Conservation (phyloP, 2,329 filamentous ascomycete species). For the Pseudogymnoascus sp. region DNA sequence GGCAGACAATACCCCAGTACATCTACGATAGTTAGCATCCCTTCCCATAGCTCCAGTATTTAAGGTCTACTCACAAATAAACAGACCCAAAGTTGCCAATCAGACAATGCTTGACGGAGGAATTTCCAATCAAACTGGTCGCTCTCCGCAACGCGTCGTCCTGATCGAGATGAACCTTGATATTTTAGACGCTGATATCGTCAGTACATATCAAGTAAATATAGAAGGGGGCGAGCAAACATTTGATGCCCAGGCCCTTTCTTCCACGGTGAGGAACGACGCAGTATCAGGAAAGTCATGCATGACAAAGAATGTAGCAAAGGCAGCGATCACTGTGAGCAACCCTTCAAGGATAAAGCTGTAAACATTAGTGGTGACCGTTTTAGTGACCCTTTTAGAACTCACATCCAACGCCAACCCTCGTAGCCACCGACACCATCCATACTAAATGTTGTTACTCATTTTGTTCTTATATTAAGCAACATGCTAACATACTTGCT, state of each 20-base stretch:
- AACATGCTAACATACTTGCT: constrained; percentile 23
- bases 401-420: constrained; percentile 54
- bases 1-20: constrained; percentile 52
- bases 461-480: not conserved
- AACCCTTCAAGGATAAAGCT: constrained; percentile 44
- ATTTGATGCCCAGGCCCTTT: constrained; percentile 24
- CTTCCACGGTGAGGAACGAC: constrained; percentile 34
- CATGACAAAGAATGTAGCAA: constrained; percentile 38
- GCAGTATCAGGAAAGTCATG: constrained; percentile 38
- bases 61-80: constrained; percentile 14
- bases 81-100: constrained; percentile 39
- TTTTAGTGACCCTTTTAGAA: not conserved
- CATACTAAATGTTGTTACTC: constrained; percentile 33
- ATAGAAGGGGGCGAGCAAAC: not conserved
- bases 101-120: constrained; percentile 35
- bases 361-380: not conserved
- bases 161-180: constrained; percentile 17
- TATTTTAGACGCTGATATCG: constrained; percentile 19
- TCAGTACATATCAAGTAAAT: not conserved
- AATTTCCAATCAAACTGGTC: constrained; percentile 28
- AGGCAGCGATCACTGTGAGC: constrained; percentile 32
- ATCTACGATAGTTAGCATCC: constrained; percentile 29
- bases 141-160: constrained; percentile 18
- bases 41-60: not conserved
- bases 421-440: constrained; percentile 36